Base-by-base conservation (phyloP, 1,139 yeast species). In the Hansenula lynferdii region DNA sequence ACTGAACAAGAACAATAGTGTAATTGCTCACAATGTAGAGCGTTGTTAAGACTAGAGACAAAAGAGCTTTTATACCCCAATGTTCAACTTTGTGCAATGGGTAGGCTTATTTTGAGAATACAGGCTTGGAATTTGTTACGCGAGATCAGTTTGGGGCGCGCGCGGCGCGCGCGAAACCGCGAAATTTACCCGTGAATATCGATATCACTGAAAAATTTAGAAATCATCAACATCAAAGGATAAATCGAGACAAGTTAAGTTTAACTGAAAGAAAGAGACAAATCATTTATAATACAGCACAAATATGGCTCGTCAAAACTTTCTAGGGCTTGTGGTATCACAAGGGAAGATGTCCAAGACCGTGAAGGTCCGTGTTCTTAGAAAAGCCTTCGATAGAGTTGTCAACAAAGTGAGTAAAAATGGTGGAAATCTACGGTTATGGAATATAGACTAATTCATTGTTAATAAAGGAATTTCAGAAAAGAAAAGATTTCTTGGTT, bases 311-410 rank as follows among this genome's bases (percentile, higher is more conserved):
- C 81, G 87, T 64, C 96, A 86, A 54, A 87, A 86, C 60, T 86
- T 90, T 57, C 70, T 87, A 39, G 98, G 98, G 39, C 80, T 87
- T 61, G 97, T 92, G 51, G 80, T 87, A 29, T 86, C 97, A 41
- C 97, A 89, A 60, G 97, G 97, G 34, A 87, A 87, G 61, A 90
- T 90, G 97, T 74, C 76, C 63, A 92, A 92, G 70, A 90, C 97
- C 47, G 90, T 92, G 49, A 90, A 89, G 68, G 97, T 92, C 45
- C 77, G 96, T 44, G 92, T 92, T 32, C 85, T 84, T 58, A 77
- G 76, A 32, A 79, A 75, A 53, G 69, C 73, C 29, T 85, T 80
- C 65, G 83, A 85, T 60, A 74, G 73, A 47, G 68, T 72, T 46
- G 77, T 86, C 50, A 85, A 85, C 60, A 85, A 85, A 39, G 56